Evolutionary conservation across 129 eudicot genomes (phyloP), one percentile per base, ranked within the genome.

Genomic region (Pittosporum tobira): DNA sequence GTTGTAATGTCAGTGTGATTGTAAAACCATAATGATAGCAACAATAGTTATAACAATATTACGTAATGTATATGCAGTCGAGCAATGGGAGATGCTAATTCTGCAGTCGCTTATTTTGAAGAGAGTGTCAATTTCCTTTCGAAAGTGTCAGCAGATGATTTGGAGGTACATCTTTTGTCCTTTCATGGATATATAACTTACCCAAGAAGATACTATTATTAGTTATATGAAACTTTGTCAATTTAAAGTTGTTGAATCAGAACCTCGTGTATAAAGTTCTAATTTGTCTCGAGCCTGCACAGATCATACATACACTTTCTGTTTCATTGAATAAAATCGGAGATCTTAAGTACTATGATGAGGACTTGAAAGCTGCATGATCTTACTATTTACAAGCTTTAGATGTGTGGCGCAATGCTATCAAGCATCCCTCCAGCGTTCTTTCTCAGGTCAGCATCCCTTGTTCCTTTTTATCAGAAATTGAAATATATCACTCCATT

Each of bases 301-400:
- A 89, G 95, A 80, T 89, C 49, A 80, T 68, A 55, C 97, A 85
- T 69, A 85, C 97, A 1, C 97, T 89, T 46, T 89, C 95, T 12
- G 88, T 89, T 52, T 89, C 97, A 4, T 77, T 82, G 51, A 89
- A 89, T 77, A 89, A 89, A 73, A 85, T 89, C 44, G 97, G 97
- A 57, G 97, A 89, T 69, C 70, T 89, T 7, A 85, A 85, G 73
- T 89, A 82, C 62, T 89, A 89, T 64, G 97, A 68, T 14, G 95
- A 87, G 22, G 95, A 89, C 66, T 70, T 89, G 56, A 73, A 77
- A 82, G 84, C 78, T 68, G 81, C 97, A 29, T 73, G 84, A 67
- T 73, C 85, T 46, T 77, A 79, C 48, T 85, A 89, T 63, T 65
- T 61, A 71, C 74, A 77, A 63, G 87, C 95, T 48, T 69, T 89